Base-by-base conservation (phyloP, 768 basidiomycete species). In the Pisolithus orientalis region DNA sequence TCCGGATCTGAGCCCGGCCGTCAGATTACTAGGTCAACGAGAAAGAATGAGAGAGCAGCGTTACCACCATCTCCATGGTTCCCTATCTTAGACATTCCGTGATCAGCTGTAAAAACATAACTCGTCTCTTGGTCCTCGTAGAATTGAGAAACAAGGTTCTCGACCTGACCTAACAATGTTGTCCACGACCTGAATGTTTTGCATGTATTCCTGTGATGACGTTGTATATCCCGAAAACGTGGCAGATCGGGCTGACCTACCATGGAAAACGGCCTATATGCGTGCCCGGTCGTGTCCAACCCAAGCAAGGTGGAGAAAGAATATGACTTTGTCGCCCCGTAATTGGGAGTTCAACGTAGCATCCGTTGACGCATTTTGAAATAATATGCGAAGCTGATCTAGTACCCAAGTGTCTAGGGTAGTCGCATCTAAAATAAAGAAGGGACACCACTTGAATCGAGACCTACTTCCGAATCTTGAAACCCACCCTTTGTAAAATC, bases 31-130 rank as follows among this genome's bases (percentile, higher is more conserved):
- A 34, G 17, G 17, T 32, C 29, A 43, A 40, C 47, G 45, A 47
- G 49, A 28, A 37, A 42, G 37, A 44, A 28, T 17, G n/a, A 40
- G 47, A 46, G 7, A 45, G 42, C 49, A 34, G 3, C 65, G 73
- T 63, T 61, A 87, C 88, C 83, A 37, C 91, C 91, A 55, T 94
- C 91, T 4, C 91, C 91, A 53, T 94, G 91, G 61, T 92, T 93
- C 11, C 91, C 91, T 50, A 90, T 85, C 31, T 75, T 79, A 4
- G 87, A 88, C 91, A 94, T 94, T 8, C 91, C 91, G 62, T 94
- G 91, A 65, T 94, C 91, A 0, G 91, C 88, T 2, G 87, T 93
- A 64, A 90, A 93, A 31, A 93, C 68, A 61, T 77, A 92, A 53
- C 79, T 80, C 0, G 89, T 91, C 51, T 85, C 79, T 21, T 80